Base-by-base conservation (phyloP, 352 stramenopile species). In the Thraustotheca clavata region DNA sequence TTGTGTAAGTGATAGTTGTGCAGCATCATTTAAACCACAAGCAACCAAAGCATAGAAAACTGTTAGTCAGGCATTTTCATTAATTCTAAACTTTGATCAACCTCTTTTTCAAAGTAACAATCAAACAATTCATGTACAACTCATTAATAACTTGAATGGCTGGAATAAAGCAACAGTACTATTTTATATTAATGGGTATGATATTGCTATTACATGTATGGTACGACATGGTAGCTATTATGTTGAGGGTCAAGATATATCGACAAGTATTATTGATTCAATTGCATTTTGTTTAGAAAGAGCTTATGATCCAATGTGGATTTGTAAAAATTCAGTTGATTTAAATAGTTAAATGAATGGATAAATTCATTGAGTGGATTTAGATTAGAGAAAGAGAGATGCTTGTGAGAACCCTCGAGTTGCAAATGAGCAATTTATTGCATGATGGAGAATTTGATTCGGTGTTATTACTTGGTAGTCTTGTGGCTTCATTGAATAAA, bases 71-170 rank as follows among this genome's bases (percentile, higher is more conserved):
- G 62, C 66, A 24, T 68, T 71, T 34, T 14, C 24, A 0, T 14
- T 40, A 18, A 68, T 71, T 34, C 39, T 60, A 1, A 27, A 27
- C 4, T 71, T 71, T 59, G 66, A 71, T n/a, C 40, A 60, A 11
- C 66, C 66, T 0, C 35, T 36, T 16, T 29, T 71, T 27, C 40
- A 38, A 32, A 14, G 39, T 14, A 29, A 40, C 31, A 4, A 26
- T 8, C 27, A 67, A 0, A 54, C 32, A n/a, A 38, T 70, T 38
- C 24, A 47, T 20, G 16, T 71, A 24, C 16, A 67, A 50, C 62
- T 68, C 35, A 49, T 71, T 32, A 71, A 71, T 52, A 61, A 67
- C n/a, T 60, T 71, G 22, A 61, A 35, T 5, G 66, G 66, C 22
- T 71, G 41, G 41, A 71, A 71, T 43, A 60, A 60, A 14, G 52